Base-by-base conservation (phyloP, 2,329 filamentous ascomycete genomes). In the Fusarium sp. region DNA sequence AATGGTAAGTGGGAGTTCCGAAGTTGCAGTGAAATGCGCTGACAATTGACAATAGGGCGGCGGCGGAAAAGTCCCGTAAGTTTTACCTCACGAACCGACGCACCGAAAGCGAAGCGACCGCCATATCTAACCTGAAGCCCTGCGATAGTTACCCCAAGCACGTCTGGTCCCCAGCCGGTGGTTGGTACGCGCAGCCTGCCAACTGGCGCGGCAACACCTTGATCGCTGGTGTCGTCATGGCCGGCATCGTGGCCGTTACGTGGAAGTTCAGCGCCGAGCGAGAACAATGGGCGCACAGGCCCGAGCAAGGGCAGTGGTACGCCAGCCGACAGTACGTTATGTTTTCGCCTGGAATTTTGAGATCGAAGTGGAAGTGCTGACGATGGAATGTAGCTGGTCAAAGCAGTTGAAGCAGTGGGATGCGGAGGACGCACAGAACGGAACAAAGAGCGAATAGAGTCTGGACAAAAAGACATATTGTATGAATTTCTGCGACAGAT, bases 111-210 rank as follows among this genome's bases (percentile, higher is more conserved):
- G 56, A 60, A 48, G 47, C 51, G 26, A 62, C 49, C 22, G 20
- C 45, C 47, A 28, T 62, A 43, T 51, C 71, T 73, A 64, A 73
- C 54, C 17, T 35, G 10, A 33, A 22, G 40, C 11, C 15, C 14
- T 28, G 17, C 50, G 46, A 40, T 75, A 97, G 93, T 78, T 97
- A 97, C 83, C 94, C 94, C 80, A 97, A 97, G 87, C 95, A 99
- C 86, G 93, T 99, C 87, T 99, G 96, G 96, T 98, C 96, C 77
- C 96, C 96, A 66, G 86, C 95, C 71, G 96, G 96, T 87, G 96
- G 96, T 82, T 99, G 96, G 96, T 99, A 99, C 82, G 84, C 91
- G 55, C 95, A 97, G 80, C 96, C 96, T 54, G 85, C 87, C 72
- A 99, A 99, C 86, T 99, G 96, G 96, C 96, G 92, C 80, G 83